Conservation (phyloP, 2,329 filamentous ascomycete species). For the Metarhizium robertsii region DNA sequence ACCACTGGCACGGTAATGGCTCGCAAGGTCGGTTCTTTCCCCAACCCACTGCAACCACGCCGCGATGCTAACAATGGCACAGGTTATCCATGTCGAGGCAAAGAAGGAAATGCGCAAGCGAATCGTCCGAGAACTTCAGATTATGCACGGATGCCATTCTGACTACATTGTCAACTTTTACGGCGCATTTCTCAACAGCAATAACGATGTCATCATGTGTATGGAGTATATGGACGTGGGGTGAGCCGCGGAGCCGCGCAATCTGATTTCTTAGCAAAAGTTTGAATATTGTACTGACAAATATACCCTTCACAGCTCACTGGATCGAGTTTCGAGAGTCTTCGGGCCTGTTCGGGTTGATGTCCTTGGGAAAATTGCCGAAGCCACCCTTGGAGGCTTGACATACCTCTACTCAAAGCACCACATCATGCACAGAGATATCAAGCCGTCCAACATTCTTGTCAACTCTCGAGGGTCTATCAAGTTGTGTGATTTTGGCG, state of each 20-base stretch:
- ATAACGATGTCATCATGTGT: constrained; percentile 97
- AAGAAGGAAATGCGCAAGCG: constrained; percentile 96
- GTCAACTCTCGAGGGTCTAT: constrained; percentile 91
- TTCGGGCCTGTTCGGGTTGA: constrained; percentile 95
- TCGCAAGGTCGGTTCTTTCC: constrained; percentile 60
- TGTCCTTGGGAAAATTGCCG: constrained; percentile 93
- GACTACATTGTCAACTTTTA: constrained; percentile 98
- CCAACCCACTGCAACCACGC: not conserved
- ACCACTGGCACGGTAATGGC: constrained; percentile 96
- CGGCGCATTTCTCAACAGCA: constrained; percentile 91
- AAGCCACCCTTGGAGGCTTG: constrained; percentile 85
- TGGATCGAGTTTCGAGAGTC: constrained; percentile 87
- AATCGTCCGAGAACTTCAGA: constrained; percentile 93
- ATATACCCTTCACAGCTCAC: constrained; percentile 47
- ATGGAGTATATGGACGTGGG: constrained; percentile 99
- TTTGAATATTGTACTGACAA: not conserved
- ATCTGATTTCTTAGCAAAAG: not conserved
- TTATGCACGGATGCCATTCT: constrained; percentile 96
- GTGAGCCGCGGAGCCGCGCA: constrained; percentile 47
- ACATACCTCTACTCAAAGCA: constrained; percentile 93
- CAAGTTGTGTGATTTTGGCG: constrained; percentile 97
- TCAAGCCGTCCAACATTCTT: constrained; percentile 96
- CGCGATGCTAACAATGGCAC: constrained; percentile 10
- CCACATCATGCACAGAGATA: constrained; percentile 98
- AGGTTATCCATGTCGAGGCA: constrained; percentile 97